These are phyloP conservation scores for Syzygium malaccense DNA, from an alignment of 441 rosid species.

Conservation along the genomic window DNA sequence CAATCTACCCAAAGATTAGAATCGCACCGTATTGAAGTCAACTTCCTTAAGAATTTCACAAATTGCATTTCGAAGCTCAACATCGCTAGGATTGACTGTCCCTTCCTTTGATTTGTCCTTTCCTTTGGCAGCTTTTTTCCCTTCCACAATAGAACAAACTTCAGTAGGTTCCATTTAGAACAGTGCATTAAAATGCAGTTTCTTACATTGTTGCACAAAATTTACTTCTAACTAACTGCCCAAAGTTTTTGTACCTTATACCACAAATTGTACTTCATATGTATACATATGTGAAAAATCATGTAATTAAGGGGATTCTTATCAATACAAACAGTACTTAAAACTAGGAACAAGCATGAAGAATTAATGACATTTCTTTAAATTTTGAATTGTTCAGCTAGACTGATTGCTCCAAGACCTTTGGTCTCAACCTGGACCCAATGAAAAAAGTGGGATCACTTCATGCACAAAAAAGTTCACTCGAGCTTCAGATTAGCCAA, in stretches of 20 bases:
- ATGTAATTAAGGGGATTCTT: background rate
- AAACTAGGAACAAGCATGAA: background rate
- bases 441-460: background rate
- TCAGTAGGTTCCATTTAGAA: background rate
- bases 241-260: background rate
- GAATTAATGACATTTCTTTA: background rate
- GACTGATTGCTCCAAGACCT: background rate
- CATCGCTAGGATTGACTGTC: slow-evolving; percentile 37
- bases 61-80: slow-evolving; percentile 62
- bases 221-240: background rate
- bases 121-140: slow-evolving; percentile 46
- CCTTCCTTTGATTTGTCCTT: slow-evolving; percentile 49
- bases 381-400: background rate
- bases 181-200: background rate
- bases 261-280: background rate
- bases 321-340: background rate
- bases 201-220: background rate
- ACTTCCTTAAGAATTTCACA: slow-evolving; percentile 77
- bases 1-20: background rate
- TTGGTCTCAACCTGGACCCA: background rate
- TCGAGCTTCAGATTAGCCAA: background rate
- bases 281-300: background rate
- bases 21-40: slow-evolving; percentile 86
- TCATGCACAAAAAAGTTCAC: background rate
- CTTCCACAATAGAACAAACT: slow-evolving; percentile 16